phyloP scores from a whole-genome alignment of 495 filamentous ascomycete species.

The Halenospora varia region DNA sequence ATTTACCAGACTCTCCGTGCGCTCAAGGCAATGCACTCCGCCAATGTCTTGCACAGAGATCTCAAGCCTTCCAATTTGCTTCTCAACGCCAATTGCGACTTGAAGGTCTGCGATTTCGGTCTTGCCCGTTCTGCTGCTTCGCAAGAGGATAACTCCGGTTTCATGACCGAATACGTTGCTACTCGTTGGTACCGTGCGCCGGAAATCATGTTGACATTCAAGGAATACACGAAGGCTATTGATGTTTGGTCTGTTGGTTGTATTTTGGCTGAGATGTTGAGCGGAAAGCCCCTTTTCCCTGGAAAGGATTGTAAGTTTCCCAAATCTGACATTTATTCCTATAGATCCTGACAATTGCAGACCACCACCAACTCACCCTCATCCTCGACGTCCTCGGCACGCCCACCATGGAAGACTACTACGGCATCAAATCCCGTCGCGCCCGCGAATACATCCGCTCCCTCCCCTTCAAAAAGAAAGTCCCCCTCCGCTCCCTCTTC shows the following conservation, averaged over 20 bases:
- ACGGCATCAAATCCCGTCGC: slow-evolving; percentile 97
- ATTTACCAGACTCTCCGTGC: slow-evolving; percentile 99
- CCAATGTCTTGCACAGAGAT: slow-evolving; percentile 96
- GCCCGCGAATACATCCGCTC: slow-evolving; percentile 98
- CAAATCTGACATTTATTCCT: not conserved
- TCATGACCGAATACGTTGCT: slow-evolving; percentile 99
- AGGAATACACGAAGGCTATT: slow-evolving; percentile 99
- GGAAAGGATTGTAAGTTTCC: slow-evolving; percentile 89
- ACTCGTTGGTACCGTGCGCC: slow-evolving; percentile 99
- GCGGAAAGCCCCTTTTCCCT: slow-evolving; percentile 96
- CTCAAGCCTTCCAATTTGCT: slow-evolving; percentile 96
- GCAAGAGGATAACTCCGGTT: slow-evolving; percentile 97
- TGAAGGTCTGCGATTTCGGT: slow-evolving; percentile 99
- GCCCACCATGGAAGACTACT: slow-evolving; percentile 99
- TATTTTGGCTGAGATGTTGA: slow-evolving; percentile 99
- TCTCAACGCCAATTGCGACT: slow-evolving; percentile 97
- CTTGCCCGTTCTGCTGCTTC: slow-evolving; percentile 89
- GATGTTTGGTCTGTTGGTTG: slow-evolving; percentile 99
- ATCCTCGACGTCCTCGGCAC: slow-evolving; percentile 98
- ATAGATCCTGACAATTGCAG: slow-evolving; percentile 41
- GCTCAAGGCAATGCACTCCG: slow-evolving; percentile 98
- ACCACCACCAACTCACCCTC: slow-evolving; percentile 97
- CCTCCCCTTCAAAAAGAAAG: slow-evolving; percentile 99
- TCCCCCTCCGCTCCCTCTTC: slow-evolving; percentile 95
- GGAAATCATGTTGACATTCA: slow-evolving; percentile 99